Base-by-base conservation (phyloP, 441 rosid species). In the Sinapis alba region DNA sequence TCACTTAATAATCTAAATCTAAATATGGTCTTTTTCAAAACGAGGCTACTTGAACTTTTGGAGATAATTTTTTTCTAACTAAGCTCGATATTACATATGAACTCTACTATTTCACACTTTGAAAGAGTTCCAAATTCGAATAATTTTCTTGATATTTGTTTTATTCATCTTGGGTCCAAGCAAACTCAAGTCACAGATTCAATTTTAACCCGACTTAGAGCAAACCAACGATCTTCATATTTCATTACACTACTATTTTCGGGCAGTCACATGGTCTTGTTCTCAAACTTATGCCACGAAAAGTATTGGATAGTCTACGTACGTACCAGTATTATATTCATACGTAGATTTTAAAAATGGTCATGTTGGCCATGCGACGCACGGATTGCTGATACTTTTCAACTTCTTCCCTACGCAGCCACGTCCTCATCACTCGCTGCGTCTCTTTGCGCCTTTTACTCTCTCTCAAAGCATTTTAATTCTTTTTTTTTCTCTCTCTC, bases 391-490 rank as follows among this genome's bases (percentile, higher is more conserved):
- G 51, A 27, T 62, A 23, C 28, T 61, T 50, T 19, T 36, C 9
- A 61, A 62, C 69, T 54, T 51, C 65, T 63, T 62, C 1, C 54
- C 71, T 57, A 57, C 71, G 67, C 54, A 43, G 54, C 62, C 43
- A 70, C 75, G 75, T 70, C 64, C 57, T 64, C 75, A 27, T 43
- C 66, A 75, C 1, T 66, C 10, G 2, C 66, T 41, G 53, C 36
- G 67, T 59, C 47, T 23, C 27, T 47, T 68, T 68, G 68, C 62
- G 73, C 62, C 62, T 50, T 74, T 59, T 15, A 43, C 24, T 5
- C 47, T 15, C 30, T 38, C 77, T 26, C 53, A 43, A 43, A 10
- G 0, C 50, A 9, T 60, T 70, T 26, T 30, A 3, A 10, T 28
- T 18, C 11, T 1, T 21, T 21, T 54, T 54, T 1, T 36, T 54